phyloP scores from a whole-genome alignment of 1,139 yeast genomes.

The Eremothecium gossypii region DNA sequence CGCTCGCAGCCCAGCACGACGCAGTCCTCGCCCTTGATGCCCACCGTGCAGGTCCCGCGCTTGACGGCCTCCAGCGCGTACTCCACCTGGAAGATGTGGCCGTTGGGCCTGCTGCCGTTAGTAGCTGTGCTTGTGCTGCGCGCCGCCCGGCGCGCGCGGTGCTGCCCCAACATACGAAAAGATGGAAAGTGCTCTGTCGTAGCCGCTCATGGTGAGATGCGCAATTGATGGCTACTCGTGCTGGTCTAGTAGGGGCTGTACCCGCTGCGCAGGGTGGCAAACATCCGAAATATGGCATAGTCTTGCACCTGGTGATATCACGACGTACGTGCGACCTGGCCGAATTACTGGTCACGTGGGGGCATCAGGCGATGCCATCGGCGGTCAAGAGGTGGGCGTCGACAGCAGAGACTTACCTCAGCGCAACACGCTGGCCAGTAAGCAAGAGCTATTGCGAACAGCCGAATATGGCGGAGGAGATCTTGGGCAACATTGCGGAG shows the following conservation, averaged over 20 bases:
- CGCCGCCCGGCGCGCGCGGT: not conserved
- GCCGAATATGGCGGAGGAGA: conserved; percentile 12
- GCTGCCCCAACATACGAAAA: conserved; percentile 59
- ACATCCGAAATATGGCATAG: too few relatives aligned
- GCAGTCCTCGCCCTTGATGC: conserved; percentile 80
- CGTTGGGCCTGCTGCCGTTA: conserved; percentile 65
- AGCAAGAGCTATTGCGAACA: too few relatives aligned
- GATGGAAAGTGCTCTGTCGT: conserved; percentile 97
- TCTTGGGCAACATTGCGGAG: conserved; percentile 12
- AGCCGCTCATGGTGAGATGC: conserved; percentile 74
- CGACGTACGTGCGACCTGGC: too few relatives aligned
- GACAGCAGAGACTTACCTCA: too few relatives aligned
- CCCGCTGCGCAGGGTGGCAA: too few relatives aligned
- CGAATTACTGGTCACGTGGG: too few relatives aligned
- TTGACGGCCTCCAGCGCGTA: conserved; percentile 97
- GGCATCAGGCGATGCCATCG: too few relatives aligned
- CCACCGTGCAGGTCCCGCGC: conserved; percentile 97
- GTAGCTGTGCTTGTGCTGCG: not conserved
- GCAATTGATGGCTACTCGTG: not conserved
- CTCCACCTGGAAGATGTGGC: conserved; percentile 98
- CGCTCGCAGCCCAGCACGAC: conserved; percentile 96
- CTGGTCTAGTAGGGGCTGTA: too few relatives aligned
- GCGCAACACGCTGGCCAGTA: too few relatives aligned
- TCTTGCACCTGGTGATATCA: too few relatives aligned
- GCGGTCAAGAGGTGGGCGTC: too few relatives aligned